phyloP scores from a whole-genome alignment of 2,329 filamentous ascomycete genomes.

The Phyllosticta capitalensis region DNA sequence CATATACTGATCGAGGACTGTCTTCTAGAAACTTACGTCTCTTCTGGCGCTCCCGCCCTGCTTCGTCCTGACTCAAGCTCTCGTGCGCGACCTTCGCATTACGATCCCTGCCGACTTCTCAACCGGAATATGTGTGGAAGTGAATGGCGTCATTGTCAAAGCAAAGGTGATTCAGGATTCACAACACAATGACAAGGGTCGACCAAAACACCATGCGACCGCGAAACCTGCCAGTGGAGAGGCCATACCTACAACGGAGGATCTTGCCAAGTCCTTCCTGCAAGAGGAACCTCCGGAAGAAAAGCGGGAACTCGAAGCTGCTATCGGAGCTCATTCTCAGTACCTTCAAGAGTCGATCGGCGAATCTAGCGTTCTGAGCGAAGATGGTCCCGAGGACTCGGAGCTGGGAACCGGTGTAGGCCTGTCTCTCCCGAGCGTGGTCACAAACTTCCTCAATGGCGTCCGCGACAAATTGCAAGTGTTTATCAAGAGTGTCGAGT shows the following conservation, averaged over 20 bases:
- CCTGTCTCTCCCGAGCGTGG: conserved; percentile 58
- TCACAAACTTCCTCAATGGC: conserved; percentile 64
- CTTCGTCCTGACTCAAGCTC: conserved; percentile 63
- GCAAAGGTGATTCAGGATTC: conserved; percentile 13
- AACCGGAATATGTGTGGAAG: conserved; percentile 69
- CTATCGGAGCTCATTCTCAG: conserved; percentile 53
- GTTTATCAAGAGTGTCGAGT: conserved; percentile 52
- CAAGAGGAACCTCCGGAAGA: conserved; percentile 58
- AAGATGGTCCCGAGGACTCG: conserved; percentile 25
- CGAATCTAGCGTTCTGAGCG: conserved; percentile 39
- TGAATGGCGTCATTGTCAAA: conserved; percentile 69
- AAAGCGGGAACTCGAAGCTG: conserved; percentile 58
- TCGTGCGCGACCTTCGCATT: conserved; percentile 65
- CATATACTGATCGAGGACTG: conserved; percentile 14
- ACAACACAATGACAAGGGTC: not conserved
- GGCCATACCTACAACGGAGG: conserved; percentile 56
- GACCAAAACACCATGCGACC: not conserved
- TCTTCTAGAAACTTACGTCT: conserved; percentile 63
- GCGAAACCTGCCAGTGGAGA: conserved; percentile 17
- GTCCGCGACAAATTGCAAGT: conserved; percentile 63
- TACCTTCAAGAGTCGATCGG: conserved; percentile 50
- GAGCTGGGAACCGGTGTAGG: conserved; percentile 21
- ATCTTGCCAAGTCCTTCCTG: conserved; percentile 71
- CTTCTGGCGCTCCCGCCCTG: conserved; percentile 59
- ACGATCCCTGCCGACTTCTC: conserved; percentile 85